A percentile compares a stretch with the other conserved stretches of the same genome.
These are phyloP conservation scores for Amniculicola lignicola DNA, from an alignment of 495 filamentous ascomycete genomes.

Conservation along the genomic window DNA sequence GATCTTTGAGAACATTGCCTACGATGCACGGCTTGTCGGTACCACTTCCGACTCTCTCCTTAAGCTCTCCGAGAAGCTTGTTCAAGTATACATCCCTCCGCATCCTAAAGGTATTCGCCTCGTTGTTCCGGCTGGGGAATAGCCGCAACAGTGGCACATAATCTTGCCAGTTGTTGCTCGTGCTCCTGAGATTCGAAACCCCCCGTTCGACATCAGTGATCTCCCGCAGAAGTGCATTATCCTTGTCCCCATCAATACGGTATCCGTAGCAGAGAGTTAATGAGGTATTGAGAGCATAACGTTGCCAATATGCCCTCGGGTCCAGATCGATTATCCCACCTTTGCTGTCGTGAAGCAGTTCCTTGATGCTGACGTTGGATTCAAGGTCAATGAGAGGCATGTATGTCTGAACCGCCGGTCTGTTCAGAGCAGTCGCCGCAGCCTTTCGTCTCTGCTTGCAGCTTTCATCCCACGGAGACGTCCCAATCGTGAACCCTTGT, in stretches of 20 bases:
- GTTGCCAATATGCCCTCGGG: slow-evolving; percentile 60
- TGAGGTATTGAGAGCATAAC: slow-evolving; percentile 64
- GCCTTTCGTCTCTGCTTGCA: slow-evolving; percentile 69
- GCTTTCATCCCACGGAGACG: slow-evolving; percentile 70
- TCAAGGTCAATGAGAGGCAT: slow-evolving; percentile 73
- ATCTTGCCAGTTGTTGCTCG: slow-evolving; percentile 68
- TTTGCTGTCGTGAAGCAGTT: slow-evolving; percentile 56
- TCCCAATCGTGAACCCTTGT: slow-evolving; percentile 71
- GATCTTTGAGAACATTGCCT: slow-evolving; percentile 65
- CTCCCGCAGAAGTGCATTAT: slow-evolving; percentile 56
- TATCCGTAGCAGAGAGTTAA: slow-evolving; percentile 64
- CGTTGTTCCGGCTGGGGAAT: slow-evolving; percentile 52
- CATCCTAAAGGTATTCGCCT: slow-evolving; percentile 52
- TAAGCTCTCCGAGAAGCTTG: slow-evolving; percentile 55
- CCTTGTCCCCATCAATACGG: slow-evolving; percentile 57
- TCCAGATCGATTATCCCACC: slow-evolving; percentile 58
- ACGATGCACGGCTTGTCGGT: slow-evolving; percentile 68
- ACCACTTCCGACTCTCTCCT: slow-evolving; percentile 56
- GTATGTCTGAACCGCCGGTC: slow-evolving; percentile 60
- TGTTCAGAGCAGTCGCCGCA: slow-evolving; percentile 66
- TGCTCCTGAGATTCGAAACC: slow-evolving; percentile 62
- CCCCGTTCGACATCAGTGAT: slow-evolving; percentile 62
- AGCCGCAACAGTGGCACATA: slow-evolving; percentile 62
- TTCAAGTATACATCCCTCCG: slow-evolving; percentile 59
- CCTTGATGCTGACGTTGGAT: slow-evolving; percentile 60